These are phyloP conservation scores for Penicillium taxi DNA, from an alignment of 495 filamentous ascomycete species.

Conservation along the genomic window DNA sequence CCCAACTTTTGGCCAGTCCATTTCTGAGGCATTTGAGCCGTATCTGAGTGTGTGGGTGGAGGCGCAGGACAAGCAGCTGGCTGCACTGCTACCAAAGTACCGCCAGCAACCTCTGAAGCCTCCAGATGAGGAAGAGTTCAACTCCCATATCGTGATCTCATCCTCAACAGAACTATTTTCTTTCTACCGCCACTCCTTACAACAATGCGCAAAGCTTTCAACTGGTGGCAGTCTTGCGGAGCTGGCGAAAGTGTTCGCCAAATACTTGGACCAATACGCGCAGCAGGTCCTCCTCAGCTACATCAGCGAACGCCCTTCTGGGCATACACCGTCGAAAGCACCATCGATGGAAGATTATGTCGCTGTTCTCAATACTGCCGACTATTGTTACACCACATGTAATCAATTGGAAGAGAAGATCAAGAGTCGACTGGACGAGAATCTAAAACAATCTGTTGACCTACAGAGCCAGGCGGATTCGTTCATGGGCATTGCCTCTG, in stretches of 20 bases:
- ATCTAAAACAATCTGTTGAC: slow-evolving; percentile 67
- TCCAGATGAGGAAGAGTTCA: slow-evolving; percentile 89
- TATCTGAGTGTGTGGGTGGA: slow-evolving; percentile 97
- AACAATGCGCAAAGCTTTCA: slow-evolving; percentile 93
- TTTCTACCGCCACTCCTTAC: slow-evolving; percentile 83
- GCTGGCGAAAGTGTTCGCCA: slow-evolving; percentile 74
- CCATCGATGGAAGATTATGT: slow-evolving; percentile 70
- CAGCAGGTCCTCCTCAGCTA: slow-evolving; percentile 83
- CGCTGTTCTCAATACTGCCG: slow-evolving; percentile 87
- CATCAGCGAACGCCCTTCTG: slow-evolving; percentile 51
- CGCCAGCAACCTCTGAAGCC: slow-evolving; percentile 72
- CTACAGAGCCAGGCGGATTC: slow-evolving; percentile 87
- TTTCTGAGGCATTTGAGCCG: slow-evolving; percentile 95
- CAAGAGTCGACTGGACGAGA: slow-evolving; percentile 75
- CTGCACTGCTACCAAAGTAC: slow-evolving; percentile 81
- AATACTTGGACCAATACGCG: slow-evolving; percentile 91
- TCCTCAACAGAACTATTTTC: slow-evolving; percentile 96
- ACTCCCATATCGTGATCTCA: slow-evolving; percentile 76
- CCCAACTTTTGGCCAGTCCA: slow-evolving; percentile 78
- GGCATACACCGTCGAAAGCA: slow-evolving; percentile 42
- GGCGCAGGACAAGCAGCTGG: slow-evolving; percentile 84
- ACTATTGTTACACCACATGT: slow-evolving; percentile 93
- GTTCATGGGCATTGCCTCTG: slow-evolving; percentile 90
- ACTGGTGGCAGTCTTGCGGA: slow-evolving; percentile 82
- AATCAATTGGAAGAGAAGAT: slow-evolving; percentile 91